Conservation (phyloP, 768 basidiomycete genomes). For the Suillus discolor region DNA sequence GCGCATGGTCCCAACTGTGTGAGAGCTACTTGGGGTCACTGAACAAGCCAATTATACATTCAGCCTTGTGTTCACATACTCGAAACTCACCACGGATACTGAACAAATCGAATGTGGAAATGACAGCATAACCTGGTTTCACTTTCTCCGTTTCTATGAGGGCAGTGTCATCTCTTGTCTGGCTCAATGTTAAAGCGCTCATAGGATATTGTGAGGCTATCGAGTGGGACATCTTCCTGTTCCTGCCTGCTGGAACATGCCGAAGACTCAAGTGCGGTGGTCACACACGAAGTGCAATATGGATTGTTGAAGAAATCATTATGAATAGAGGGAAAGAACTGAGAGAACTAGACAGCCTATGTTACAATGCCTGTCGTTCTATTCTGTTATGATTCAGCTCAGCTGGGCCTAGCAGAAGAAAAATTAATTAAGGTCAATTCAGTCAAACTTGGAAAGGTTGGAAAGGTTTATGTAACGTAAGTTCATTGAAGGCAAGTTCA, state of each 20-base stretch:
- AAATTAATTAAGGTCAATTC: neutral
- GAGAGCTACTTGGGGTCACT: slow-evolving; percentile 63
- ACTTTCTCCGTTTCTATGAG: slow-evolving; percentile 18
- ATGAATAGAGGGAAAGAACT: neutral
- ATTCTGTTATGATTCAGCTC: neutral
- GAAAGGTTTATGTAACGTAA: too few species aligned
- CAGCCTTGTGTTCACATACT: neutral
- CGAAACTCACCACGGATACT: slow-evolving; percentile 74
- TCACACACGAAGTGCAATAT: slow-evolving; percentile 10
- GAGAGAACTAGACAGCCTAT: neutral
- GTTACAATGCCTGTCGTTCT: slow-evolving; percentile 4
- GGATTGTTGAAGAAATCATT: slow-evolving; percentile 14
- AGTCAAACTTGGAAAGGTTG: neutral
- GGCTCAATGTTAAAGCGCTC: slow-evolving; percentile 4
- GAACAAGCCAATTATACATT: slow-evolving; percentile 30
- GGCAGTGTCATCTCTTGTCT: slow-evolving; percentile 8
- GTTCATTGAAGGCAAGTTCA: too few species aligned
- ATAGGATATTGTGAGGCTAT: slow-evolving; percentile 8
- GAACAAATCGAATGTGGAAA: slow-evolving; percentile 92
- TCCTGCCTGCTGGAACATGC: slow-evolving; percentile 1
- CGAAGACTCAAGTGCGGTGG: neutral
- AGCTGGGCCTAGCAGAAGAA: neutral
- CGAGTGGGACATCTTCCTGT: slow-evolving; percentile 22
- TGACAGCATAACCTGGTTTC: slow-evolving; percentile 81
- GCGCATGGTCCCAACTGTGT: slow-evolving; percentile 86